These are phyloP conservation scores for Saussurea involucrata DNA, from an alignment of 129 eudicot genomes.

Conservation along the genomic window DNA sequence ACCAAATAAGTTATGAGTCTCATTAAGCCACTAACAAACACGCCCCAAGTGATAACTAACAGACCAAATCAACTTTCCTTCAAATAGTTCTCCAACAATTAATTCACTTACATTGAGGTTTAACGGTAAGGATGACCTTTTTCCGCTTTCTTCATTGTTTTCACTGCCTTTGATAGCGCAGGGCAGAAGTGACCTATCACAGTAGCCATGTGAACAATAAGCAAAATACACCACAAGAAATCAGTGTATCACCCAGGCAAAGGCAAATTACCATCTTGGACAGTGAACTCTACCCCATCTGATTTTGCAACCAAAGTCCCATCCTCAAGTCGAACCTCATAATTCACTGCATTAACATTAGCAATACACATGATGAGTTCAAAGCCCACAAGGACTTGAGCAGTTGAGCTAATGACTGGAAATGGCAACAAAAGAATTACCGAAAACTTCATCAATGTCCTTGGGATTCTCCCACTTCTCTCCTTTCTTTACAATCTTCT, in stretches of 20 bases:
- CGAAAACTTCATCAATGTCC: conserved; percentile 92
- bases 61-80: background rate
- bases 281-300: conserved; percentile 79
- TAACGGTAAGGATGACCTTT: conserved; percentile 69
- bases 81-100: background rate
- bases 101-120: conserved; percentile 70
- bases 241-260: background rate
- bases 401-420: background rate
- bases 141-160: conserved; percentile 98
- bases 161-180: conserved; percentile 78
- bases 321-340: conserved; percentile 79
- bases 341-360: conserved; percentile 57
- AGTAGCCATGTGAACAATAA: background rate
- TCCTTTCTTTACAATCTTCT: conserved; percentile 75
- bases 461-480: conserved; percentile 98
- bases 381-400: background rate
- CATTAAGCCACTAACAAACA: background rate
- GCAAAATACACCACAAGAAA: background rate
- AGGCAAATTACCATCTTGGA: conserved; percentile 55
- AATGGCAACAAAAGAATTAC: conserved; percentile 27
- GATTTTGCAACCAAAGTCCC: conserved; percentile 68
- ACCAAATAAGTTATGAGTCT: too few species aligned
- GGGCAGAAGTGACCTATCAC: conserved; percentile 76
- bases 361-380: background rate
- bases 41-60: background rate